Evolutionary conservation across 2,329 filamentous ascomycete species (phyloP), one percentile per base, ranked within the genome.

Genomic region (Rugonectria rugulosa): DNA sequence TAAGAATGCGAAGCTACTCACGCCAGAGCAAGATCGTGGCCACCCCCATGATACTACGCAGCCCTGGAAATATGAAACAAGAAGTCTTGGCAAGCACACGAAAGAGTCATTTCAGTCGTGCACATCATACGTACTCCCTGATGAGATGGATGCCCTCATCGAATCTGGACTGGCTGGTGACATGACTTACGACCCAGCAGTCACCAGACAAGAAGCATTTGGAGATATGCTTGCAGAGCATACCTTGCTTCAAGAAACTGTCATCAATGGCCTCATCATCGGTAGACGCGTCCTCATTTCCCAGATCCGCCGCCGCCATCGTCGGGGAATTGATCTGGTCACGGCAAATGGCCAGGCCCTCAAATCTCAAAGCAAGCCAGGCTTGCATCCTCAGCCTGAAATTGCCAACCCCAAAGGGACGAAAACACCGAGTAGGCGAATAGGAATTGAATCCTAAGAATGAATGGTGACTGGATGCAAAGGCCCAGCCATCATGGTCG

Each of bases 211-310:
- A n/a, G n/a, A 38, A 29, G 23, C 12, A 7, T 27, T 15, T 9
- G 21, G 10, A 46, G 31, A 29, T 23, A 15, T 15, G 10, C 34
- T 40, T 10, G 11, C 19, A 7, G 11, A 27, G 24, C 11, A 27
- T 6, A 27, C 11, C 24, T 10, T 11, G 6, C 26, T 34, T 19
- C 8, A 40, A 49, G 26, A 41, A n/a, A 24, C 26, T 15, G 24
- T 14, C n/a, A 15, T 29, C 45, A 43, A 9, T 15, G 20, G 45
- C 37, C 48, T 49, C 52, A 49, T 55, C 32, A 55, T 24, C 47
- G 12, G 38, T 5, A 32, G 40, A 50, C 52, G 52, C 45, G 52
- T 55, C 44, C 52, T 55, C 26, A 50, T 55, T 41, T 45, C 52
- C 15, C 38, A 55, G 52, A 32, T 55, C 52, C 52, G 45, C 52